Base-by-base conservation (phyloP, 805 yeast genomes). In the Ogataea sp. region DNA sequence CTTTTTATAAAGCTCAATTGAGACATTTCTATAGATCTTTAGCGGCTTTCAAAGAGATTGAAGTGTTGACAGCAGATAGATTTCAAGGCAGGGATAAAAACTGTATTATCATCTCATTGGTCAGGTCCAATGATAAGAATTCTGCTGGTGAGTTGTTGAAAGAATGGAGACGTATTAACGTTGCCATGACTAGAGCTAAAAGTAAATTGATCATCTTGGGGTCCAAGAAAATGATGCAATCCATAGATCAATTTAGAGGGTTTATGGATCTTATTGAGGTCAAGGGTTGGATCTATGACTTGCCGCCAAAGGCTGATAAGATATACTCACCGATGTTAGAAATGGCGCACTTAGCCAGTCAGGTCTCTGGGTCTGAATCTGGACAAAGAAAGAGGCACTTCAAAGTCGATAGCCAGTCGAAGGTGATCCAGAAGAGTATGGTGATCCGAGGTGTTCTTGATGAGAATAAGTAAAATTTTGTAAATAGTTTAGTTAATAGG, bases 81-180 rank as follows among this genome's bases (percentile, higher is more conserved):
- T 90, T 83, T 52, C 98, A 93, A 61, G 99, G 98, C 0, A 71
- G 97, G 40, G 99, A 93, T 59, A 93, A 90, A 52, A 90, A 86
- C 25, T 84, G 96, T 53, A 76, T 93, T 14, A 78, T 93, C 6
- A 84, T 93, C 2, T 90, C 97, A 0, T 64, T 93, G 49, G 98
- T 93, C 3, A 67, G 96, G 36, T 81, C 95, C 4, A 88, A 89
- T 55, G 67, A 66, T 1, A 72, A 72, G 17, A 65, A 68, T 9
- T 68, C 67, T 31, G 79, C 84, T 1, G 97, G 97, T 0, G 83
- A 83, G 23, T 65, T 93, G 33, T 62, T 93, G 32, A 76, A 73
- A 44, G 97, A 93, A 50, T 82, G 96, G 89, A 69, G 97, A 45
- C 71, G 99, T 43, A 73, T 93, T 35, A 93, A 93, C 59, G 99